A percentile compares a stretch with the other conserved stretches of the same genome.
Conservation (phyloP, 2,329 filamentous ascomycete species). For the Ceratocystis smalleyi region DNA sequence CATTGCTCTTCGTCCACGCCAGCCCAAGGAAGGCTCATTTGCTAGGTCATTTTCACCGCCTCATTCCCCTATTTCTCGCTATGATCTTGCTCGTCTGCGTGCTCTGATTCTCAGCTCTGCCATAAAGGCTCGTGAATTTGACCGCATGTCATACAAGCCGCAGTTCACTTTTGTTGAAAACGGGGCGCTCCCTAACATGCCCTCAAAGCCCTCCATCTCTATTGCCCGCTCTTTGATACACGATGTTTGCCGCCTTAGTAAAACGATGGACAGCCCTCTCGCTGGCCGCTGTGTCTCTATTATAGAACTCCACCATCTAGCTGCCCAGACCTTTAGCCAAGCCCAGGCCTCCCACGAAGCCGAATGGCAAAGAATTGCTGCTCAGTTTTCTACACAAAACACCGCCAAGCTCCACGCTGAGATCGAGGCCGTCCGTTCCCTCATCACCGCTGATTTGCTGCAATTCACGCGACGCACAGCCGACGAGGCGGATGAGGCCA, state of each 20-base stretch:
- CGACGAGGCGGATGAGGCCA: slow-evolving; percentile 67
- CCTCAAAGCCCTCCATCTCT: not conserved
- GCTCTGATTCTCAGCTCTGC: slow-evolving; percentile 67
- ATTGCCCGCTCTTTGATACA: slow-evolving; percentile 24
- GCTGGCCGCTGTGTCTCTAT: slow-evolving; percentile 26
- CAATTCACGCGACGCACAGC: slow-evolving; percentile 50
- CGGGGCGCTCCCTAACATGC: slow-evolving; percentile 7
- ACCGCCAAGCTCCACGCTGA: slow-evolving; percentile 36
- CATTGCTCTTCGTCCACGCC: slow-evolving; percentile 18
- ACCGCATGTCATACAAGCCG: slow-evolving; percentile 42
- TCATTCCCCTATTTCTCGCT: slow-evolving; percentile 36
- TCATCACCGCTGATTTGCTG: slow-evolving; percentile 38
- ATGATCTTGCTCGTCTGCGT: slow-evolving; percentile 67
- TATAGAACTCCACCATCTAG: slow-evolving; percentile 35
- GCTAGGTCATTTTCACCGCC: not conserved
- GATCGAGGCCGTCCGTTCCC: slow-evolving; percentile 33
- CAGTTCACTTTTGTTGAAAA: slow-evolving; percentile 26
- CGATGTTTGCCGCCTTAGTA: slow-evolving; percentile 30
- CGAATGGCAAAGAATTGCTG: slow-evolving; percentile 43
- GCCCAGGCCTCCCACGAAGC: slow-evolving; percentile 35
- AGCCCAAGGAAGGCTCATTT: not conserved
- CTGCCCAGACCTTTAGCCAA: slow-evolving; percentile 35
- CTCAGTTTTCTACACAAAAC: slow-evolving; percentile 42
- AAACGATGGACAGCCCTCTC: slow-evolving; percentile 20
- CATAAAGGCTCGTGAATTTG: slow-evolving; percentile 77